Conservation (phyloP, 768 basidiomycete species). For the Phaffia australis region DNA sequence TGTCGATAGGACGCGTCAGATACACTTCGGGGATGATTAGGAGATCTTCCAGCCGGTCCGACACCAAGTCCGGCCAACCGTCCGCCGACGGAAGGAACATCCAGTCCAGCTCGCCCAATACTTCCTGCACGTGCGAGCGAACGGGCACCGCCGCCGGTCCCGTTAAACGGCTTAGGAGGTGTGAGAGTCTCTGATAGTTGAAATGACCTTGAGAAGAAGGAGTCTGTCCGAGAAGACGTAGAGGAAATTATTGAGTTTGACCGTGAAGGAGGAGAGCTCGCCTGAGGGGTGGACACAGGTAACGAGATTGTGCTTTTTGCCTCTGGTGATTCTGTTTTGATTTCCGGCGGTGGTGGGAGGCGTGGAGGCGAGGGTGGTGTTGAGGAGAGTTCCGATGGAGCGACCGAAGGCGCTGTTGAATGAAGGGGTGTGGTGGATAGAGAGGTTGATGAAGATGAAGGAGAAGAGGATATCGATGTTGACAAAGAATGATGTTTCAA, state of each 20-base stretch:
- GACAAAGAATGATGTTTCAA: no score
- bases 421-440: no score
- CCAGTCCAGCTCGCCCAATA: slow-evolving; percentile 6
- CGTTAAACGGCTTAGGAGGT: slow-evolving; percentile 13
- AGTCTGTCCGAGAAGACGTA: slow-evolving; percentile 16
- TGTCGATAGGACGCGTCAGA: not conserved
- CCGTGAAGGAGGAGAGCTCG: no score
- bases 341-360: no score
- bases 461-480: no score
- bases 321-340: no score
- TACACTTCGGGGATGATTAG: slow-evolving; percentile 1
- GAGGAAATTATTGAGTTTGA: not conserved
- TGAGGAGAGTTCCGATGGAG: no score
- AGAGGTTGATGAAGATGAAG: no score
- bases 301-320: no score
- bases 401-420: no score
- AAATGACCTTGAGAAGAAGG: slow-evolving; percentile 19
- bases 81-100: not conserved
- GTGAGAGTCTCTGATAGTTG: slow-evolving; percentile 4
- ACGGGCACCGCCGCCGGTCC: not conserved
- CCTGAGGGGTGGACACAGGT: no score
- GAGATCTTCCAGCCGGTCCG: not conserved
- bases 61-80: not conserved
- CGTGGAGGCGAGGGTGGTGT: no score
- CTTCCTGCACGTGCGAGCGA: slow-evolving; percentile 8